A percentile compares a stretch with the other conserved stretches of the same genome.
Conservation (phyloP, 345 rosid genomes). For the Anastatica hierochuntica region DNA sequence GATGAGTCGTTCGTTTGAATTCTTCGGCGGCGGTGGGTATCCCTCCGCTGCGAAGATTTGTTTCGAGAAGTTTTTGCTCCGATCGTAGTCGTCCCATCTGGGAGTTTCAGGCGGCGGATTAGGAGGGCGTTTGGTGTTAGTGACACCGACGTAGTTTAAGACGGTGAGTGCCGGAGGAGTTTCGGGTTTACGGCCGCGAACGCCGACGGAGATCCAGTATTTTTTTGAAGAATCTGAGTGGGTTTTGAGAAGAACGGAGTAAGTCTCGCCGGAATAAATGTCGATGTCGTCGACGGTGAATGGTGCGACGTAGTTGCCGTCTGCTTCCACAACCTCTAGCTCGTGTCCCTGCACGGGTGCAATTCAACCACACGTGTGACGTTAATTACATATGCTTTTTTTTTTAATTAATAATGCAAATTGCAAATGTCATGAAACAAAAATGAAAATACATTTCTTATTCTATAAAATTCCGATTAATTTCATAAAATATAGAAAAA, state of each 20-base stretch:
- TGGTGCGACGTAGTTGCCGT: conserved; percentile 67
- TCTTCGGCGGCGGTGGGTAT: conserved; percentile 33
- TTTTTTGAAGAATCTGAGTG: conserved; percentile 31
- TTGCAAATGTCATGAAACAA: not conserved
- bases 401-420: not conserved
- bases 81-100: conserved; percentile 46
- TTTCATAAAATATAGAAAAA: too few relatives aligned
- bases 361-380: conserved; percentile 14
- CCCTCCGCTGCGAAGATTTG: conserved; percentile 31
- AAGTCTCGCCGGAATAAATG: conserved; percentile 77
- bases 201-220: conserved; percentile 51
- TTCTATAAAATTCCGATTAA: too few relatives aligned
- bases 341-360: conserved; percentile 40
- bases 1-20: conserved; percentile 28
- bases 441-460: not conserved
- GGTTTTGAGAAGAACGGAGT: conserved; percentile 56
- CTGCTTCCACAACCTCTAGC: conserved; percentile 76
- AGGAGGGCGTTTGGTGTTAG: conserved; percentile 28
- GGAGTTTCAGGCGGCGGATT: conserved; percentile 50
- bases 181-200: conserved; percentile 49
- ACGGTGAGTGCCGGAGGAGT: conserved; percentile 52
- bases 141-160: conserved; percentile 33
- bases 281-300: conserved; percentile 44
- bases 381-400: not conserved
- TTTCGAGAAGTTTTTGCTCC: conserved; percentile 37